Conservation (phyloP, 2,329 filamentous ascomycete species). For the Colletotrichum sidae region DNA sequence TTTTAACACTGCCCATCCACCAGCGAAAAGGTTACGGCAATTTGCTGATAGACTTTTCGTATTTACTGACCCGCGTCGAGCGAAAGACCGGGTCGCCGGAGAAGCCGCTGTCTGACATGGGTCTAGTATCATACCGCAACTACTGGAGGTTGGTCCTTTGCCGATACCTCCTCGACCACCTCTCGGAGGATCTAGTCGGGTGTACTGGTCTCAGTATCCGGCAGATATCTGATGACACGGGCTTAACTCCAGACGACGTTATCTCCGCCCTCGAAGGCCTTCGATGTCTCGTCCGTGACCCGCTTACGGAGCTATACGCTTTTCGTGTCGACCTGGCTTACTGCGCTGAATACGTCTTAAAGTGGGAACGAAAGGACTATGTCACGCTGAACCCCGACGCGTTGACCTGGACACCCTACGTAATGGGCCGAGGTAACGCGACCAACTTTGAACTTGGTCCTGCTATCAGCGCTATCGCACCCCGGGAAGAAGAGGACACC, state of each 20-base stretch:
- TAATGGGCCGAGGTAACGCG: constrained; percentile 89
- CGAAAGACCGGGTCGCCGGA: constrained; percentile 95
- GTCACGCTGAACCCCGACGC: constrained; percentile 84
- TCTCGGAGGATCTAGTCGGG: constrained; percentile 49
- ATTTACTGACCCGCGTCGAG: constrained; percentile 92
- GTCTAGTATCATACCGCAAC: constrained; percentile 94
- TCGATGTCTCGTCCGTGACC: constrained; percentile 89
- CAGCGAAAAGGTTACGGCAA: constrained; percentile 98
- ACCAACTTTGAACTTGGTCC: constrained; percentile 87
- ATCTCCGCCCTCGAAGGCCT: constrained; percentile 93
- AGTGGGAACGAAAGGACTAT: constrained; percentile 90
- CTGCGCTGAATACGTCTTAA: constrained; percentile 87
- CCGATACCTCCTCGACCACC: constrained; percentile 78
- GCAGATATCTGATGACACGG: constrained; percentile 86
- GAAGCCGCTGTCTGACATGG: constrained; percentile 98
- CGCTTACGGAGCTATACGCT: constrained; percentile 88
- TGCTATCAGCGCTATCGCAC: constrained; percentile 86
- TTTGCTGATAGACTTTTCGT: constrained; percentile 97
- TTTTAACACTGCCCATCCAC: constrained; percentile 94
- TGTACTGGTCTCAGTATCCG: constrained; percentile 66
- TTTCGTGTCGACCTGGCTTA: constrained; percentile 88
- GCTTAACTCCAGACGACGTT: constrained; percentile 96
- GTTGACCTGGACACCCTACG: constrained; percentile 94
- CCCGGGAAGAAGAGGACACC: constrained; percentile 79
- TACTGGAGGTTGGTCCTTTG: constrained; percentile 95